These are phyloP conservation scores for Chaetoceros tenuissimus DNA, from an alignment of 108 stramenopile species.

Conservation along the genomic window DNA sequence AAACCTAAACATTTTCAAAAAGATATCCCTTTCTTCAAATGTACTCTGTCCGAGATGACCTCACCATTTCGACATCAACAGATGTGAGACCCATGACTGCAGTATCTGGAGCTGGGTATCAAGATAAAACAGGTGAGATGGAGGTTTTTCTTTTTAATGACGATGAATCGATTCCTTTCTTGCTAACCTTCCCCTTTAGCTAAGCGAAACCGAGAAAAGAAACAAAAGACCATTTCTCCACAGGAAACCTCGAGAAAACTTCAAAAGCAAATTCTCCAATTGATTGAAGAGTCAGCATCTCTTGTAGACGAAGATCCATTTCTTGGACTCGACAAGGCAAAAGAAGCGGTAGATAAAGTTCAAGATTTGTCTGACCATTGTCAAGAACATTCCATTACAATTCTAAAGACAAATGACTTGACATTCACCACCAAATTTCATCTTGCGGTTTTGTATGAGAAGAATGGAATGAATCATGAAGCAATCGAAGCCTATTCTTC, in stretches of 20 bases:
- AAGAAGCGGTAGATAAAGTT: slow-evolving; percentile 74
- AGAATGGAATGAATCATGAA: slow-evolving; percentile 71
- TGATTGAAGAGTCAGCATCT: slow-evolving; percentile 60
- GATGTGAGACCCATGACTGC: slow-evolving; percentile 3
- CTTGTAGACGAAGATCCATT: slow-evolving; percentile 28
- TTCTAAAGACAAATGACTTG: slow-evolving; percentile 51
- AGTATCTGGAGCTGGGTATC: slow-evolving; percentile 2
- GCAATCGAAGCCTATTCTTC: slow-evolving; percentile 59
- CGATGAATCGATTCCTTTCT: no score
- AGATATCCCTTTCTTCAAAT: no score
- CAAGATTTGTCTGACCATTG: slow-evolving; percentile 43
- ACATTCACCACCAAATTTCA: slow-evolving; percentile 76
- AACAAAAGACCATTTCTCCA: neutral
- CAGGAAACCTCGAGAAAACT: slow-evolving; percentile 32
- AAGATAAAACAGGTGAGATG: neutral
- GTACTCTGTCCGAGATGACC: no score
- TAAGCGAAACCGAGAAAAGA: neutral
- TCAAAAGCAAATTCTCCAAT: slow-evolving; percentile 57
- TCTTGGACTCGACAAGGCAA: slow-evolving; percentile 70
- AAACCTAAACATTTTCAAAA: no score
- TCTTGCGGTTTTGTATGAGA: slow-evolving; percentile 63
- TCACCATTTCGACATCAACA: neutral
- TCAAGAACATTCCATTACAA: slow-evolving; percentile 43
- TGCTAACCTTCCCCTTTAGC: neutral
- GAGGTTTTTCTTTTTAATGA: neutral